Conservation (phyloP, 2,329 filamentous ascomycete species). For the Fusarium armeniacum region DNA sequence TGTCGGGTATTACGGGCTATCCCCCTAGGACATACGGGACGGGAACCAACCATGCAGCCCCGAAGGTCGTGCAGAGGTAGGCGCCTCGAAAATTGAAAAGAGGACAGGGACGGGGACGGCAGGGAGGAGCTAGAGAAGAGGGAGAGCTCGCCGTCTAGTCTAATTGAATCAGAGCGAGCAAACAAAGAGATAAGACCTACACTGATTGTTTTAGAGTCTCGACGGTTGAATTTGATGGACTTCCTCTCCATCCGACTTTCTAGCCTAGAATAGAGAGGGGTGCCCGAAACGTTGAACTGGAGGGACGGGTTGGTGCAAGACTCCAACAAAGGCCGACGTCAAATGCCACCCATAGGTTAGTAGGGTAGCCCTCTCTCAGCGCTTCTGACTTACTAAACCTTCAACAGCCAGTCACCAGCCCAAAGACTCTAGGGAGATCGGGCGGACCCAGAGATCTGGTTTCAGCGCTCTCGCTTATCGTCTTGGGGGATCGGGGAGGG, state of each 20-base stretch:
- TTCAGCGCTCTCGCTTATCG: constrained; percentile 54
- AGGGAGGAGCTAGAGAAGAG: background rate
- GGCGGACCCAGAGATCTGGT: constrained; percentile 53
- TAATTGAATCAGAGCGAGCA: constrained; percentile 2
- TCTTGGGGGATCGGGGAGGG: constrained; percentile 37
- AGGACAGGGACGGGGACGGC: background rate
- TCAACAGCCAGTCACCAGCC: constrained; percentile 8
- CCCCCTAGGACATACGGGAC: background rate
- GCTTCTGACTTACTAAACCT: background rate
- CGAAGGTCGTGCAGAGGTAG: constrained; percentile 12
- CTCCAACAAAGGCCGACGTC: constrained; percentile 27
- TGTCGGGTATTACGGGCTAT: constrained; percentile 8
- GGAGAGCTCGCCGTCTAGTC: background rate
- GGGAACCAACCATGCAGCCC: background rate
- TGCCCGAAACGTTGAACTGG: constrained; percentile 5
- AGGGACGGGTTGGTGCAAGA: constrained; percentile 28
- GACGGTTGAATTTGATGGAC: constrained; percentile 26
- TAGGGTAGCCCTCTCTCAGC: background rate
- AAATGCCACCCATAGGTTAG: constrained; percentile 1
- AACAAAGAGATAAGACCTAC: constrained; percentile 22
- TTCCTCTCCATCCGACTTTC: constrained; percentile 8
- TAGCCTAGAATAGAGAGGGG: constrained; percentile 33
- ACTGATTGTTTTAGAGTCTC: constrained; percentile 16
- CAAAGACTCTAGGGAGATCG: background rate
- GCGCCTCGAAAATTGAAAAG: constrained; percentile 4